phyloP scores from a whole-genome alignment of 2,329 filamentous ascomycete species.

The Arthrinium puccinioides region DNA sequence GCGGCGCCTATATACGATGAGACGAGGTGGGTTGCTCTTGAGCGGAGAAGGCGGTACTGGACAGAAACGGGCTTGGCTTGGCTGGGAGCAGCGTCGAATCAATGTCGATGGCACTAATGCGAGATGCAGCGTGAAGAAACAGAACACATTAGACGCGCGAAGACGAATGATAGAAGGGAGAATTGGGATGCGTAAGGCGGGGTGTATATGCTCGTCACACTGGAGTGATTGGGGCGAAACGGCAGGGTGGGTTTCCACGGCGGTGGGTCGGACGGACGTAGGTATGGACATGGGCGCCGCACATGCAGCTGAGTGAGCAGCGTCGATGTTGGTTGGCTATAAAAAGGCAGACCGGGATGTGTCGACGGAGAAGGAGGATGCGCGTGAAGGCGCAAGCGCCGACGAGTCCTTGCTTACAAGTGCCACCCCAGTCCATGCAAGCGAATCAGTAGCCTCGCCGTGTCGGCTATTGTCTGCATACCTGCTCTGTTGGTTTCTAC shows the following conservation, averaged over 20 bases:
- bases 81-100: too few relatives aligned
- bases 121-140: constrained; percentile 15
- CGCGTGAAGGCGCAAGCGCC: constrained; percentile 30
- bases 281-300: constrained; percentile 9
- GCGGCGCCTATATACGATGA: constrained; percentile 19
- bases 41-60: constrained; percentile 2
- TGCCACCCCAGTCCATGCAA: constrained; percentile 13
- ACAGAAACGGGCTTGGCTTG: too few relatives aligned
- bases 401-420: constrained; percentile 15
- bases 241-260: not conserved
- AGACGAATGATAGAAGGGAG: constrained; percentile 14
- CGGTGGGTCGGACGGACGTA: constrained; percentile 2
- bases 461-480: constrained; percentile 22
- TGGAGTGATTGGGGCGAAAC: not conserved
- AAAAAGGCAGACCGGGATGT: constrained; percentile 19
- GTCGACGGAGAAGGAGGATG: constrained; percentile 16
- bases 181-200: constrained; percentile 4
- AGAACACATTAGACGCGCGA: constrained; percentile 19
- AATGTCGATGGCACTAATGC: constrained; percentile 23
- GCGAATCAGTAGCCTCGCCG: constrained; percentile 16
- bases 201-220: constrained; percentile 4
- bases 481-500: too few relatives aligned
- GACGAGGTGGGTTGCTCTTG: constrained; percentile 7
- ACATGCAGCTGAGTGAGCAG: constrained; percentile 15
- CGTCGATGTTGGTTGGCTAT: constrained; percentile 27